These are phyloP conservation scores for Backusella tarrabulga DNA, from an alignment of 192 early-diverging fungal genomes.

Conservation along the genomic window DNA sequence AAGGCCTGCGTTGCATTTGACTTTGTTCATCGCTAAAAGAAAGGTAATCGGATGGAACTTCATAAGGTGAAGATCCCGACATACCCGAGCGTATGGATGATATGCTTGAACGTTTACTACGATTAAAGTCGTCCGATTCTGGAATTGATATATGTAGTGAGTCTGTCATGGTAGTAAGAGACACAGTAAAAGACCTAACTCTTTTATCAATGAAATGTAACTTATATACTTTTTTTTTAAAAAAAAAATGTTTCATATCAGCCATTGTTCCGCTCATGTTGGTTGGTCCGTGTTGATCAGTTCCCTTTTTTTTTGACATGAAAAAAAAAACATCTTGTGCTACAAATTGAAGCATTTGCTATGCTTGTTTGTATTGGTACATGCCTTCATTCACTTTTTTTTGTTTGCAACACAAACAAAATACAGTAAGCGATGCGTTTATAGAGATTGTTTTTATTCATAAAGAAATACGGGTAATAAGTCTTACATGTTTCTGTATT, in stretches of 20 bases:
- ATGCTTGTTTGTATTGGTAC: background rate
- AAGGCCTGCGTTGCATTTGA: background rate
- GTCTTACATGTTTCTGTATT: background rate
- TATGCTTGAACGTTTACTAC: background rate
- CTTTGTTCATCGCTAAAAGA: background rate
- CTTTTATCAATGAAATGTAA: too few relatives aligned
- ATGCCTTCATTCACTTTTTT: too few relatives aligned
- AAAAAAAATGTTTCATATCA: background rate
- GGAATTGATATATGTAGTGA: background rate
- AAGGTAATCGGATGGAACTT: background rate
- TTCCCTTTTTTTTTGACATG: background rate
- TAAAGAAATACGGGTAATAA: background rate
- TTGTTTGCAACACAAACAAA: too few relatives aligned
- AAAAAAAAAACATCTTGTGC: background rate
- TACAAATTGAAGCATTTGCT: background rate
- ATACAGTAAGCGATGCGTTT: too few relatives aligned
- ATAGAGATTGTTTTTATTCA: too few relatives aligned
- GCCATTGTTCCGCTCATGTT: background rate
- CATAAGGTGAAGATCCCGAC: constrained; percentile 3
- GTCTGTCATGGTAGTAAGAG: background rate
- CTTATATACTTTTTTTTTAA: background rate
- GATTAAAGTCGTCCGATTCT: background rate
- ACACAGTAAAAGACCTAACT: too few relatives aligned
- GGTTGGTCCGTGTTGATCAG: background rate
- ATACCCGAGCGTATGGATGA: background rate